Percentiles rank a stretch among this genome's conserved stretches.
Evolutionary conservation across 176 grass and related monocot species (phyloP).

Genomic region (Rhynchospora breviuscula): DNA sequence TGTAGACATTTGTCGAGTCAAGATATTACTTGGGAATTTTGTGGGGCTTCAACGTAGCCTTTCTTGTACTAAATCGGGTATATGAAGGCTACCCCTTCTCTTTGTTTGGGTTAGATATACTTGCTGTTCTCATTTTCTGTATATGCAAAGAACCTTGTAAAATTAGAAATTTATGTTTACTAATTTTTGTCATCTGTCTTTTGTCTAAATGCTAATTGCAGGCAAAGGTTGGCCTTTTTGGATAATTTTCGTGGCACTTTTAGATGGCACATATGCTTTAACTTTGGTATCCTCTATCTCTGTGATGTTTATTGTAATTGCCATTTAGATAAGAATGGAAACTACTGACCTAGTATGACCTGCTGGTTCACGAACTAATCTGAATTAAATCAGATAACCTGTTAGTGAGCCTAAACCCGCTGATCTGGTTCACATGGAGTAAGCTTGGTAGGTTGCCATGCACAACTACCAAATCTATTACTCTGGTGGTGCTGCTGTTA

Average conservation of each 20-base stretch:
- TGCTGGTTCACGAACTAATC: not conserved
- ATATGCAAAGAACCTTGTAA: conserved; percentile 5
- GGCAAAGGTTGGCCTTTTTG: conserved; percentile 58
- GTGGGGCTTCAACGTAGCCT: conserved; percentile 72
- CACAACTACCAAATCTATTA: not conserved
- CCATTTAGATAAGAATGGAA: not conserved
- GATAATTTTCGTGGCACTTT: conserved; percentile 86
- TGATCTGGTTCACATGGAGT: not conserved
- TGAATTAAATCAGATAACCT: not conserved
- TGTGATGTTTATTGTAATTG: conserved; percentile 12
- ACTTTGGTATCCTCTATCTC: conserved; percentile 58
- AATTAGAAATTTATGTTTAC: not conserved
- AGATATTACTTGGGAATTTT: conserved; percentile 58
- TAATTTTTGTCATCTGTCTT: not conserved
- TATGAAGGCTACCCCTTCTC: conserved; percentile 96
- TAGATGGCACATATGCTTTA: conserved; percentile 99
- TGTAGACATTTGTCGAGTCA: conserved; percentile 63
- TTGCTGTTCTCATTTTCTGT: not conserved
- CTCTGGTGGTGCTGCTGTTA: not conserved
- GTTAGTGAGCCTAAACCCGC: not conserved
- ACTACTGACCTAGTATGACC: not conserved
- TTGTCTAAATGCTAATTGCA: conserved; percentile 23
- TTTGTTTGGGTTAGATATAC: conserved; percentile 67
- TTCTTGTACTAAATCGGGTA: conserved; percentile 85
- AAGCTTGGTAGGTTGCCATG: not conserved